Conservation (phyloP, 2,329 filamentous ascomycete genomes). For the Colletotrichum sojae region DNA sequence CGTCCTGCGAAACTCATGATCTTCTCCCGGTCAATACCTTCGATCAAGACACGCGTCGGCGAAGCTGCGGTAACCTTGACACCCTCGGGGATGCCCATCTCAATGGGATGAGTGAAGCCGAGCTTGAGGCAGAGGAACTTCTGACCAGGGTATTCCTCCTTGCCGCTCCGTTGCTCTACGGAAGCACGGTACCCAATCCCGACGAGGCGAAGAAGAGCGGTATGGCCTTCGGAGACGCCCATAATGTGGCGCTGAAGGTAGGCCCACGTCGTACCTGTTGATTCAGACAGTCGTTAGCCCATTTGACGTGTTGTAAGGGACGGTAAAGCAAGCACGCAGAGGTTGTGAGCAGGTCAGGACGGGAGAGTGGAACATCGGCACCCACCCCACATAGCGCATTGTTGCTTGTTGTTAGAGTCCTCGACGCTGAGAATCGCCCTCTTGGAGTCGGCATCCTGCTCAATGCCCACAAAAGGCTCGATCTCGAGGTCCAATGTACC, state of each 20-base stretch:
- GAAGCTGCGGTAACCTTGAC: slow-evolving; percentile 90
- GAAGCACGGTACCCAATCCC: slow-evolving; percentile 96
- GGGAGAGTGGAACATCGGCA: slow-evolving; percentile 35
- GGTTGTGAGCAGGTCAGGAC: slow-evolving; percentile 10
- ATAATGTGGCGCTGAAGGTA: slow-evolving; percentile 92
- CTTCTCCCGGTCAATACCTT: slow-evolving; percentile 87
- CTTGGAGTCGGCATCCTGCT: slow-evolving; percentile 73
- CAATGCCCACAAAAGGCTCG: slow-evolving; percentile 82
- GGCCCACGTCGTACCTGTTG: slow-evolving; percentile 85
- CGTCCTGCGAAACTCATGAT: slow-evolving; percentile 93
- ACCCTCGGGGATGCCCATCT: slow-evolving; percentile 85
- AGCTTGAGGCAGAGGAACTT: slow-evolving; percentile 95
- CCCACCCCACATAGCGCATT: slow-evolving; percentile 96
- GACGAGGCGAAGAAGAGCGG: slow-evolving; percentile 90
- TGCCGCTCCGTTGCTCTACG: slow-evolving; percentile 82
- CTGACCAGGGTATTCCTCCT: slow-evolving; percentile 84
- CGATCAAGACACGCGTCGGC: slow-evolving; percentile 90
- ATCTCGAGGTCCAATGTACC: slow-evolving; percentile 83
- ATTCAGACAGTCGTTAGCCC: slow-evolving; percentile 42
- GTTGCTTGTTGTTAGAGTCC: slow-evolving; percentile 77
- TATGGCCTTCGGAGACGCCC: slow-evolving; percentile 96
- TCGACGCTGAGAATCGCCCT: slow-evolving; percentile 79
- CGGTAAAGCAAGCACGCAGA: too few species aligned
- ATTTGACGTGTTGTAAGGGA: background rate
- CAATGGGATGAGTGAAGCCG: slow-evolving; percentile 95